Evolutionary conservation across 805 yeast species (phyloP).

Genomic region (Candida argentea): DNA sequence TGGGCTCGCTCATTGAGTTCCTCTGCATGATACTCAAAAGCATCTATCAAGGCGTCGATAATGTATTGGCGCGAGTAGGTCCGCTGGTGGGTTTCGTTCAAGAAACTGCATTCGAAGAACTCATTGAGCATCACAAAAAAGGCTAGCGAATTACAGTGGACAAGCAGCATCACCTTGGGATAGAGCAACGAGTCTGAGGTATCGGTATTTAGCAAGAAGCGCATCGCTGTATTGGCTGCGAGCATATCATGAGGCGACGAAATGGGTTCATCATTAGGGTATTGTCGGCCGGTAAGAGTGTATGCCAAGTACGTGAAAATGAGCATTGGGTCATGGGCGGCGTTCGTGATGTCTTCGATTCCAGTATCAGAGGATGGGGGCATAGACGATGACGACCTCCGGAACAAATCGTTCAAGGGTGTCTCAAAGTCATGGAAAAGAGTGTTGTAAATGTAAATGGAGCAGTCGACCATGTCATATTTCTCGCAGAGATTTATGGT

Average conservation of each 20-base stretch:
- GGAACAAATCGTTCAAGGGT: conserved; percentile 51
- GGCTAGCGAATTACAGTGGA: conserved; percentile 45
- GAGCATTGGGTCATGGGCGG: conserved; percentile 11
- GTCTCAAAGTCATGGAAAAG: conserved; percentile 61
- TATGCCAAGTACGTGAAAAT: conserved; percentile 52
- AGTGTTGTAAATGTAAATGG: conserved; percentile 61
- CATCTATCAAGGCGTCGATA: conserved; percentile 58
- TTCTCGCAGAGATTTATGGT: conserved; percentile 53
- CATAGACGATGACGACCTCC: too few species aligned
- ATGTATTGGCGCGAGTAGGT: conserved; percentile 65
- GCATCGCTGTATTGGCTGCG: conserved; percentile 31
- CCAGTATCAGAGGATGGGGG: too few species aligned
- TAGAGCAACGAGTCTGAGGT: conserved; percentile 28
- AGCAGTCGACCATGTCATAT: conserved; percentile 49
- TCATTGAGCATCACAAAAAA: conserved; percentile 66
- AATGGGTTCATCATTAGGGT: conserved; percentile 56
- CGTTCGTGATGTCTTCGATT: too few species aligned
- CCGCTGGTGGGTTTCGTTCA: conserved; percentile 37
- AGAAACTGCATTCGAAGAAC: conserved; percentile 67
- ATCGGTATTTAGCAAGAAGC: not conserved
- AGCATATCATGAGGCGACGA: conserved; percentile 17
- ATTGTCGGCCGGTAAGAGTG: conserved; percentile 66
- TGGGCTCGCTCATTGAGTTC: conserved; percentile 14
- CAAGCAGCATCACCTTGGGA: conserved; percentile 57
- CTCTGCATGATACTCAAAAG: conserved; percentile 28